phyloP scores from a whole-genome alignment of 768 basidiomycete species.

The Tylopilus balloui region DNA sequence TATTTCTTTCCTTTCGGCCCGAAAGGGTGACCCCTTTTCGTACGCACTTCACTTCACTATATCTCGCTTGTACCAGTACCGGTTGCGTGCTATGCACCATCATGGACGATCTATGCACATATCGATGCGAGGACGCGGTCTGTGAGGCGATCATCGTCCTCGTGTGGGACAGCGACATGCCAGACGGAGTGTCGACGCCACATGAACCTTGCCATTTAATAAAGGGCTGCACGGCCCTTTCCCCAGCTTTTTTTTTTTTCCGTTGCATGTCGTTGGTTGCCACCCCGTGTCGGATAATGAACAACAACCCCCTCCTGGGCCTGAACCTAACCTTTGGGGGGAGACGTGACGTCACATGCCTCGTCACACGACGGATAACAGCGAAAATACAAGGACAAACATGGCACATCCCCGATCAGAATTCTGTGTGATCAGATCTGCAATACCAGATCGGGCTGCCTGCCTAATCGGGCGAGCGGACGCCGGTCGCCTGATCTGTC shows the following conservation, averaged over 20 bases:
- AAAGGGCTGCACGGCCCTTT: conserved; percentile 9
- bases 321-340: conserved; percentile 25
- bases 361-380: conserved; percentile 22
- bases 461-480: conserved; percentile 18
- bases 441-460: conserved; percentile 16
- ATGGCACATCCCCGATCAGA: conserved; percentile 31
- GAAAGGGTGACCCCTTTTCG: conserved; percentile 1
- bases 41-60: conserved; percentile 9
- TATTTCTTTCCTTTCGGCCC: neutral
- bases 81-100: conserved; percentile 11
- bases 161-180: conserved; percentile 12
- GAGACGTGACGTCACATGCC: conserved; percentile 20
- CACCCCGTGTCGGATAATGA: conserved; percentile 15
- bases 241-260: conserved; percentile 7
- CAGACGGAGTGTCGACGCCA: conserved; percentile 17
- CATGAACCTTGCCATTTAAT: conserved; percentile 25
- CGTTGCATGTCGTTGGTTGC: conserved; percentile 12
- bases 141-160: conserved; percentile 12
- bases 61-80: conserved; percentile 8
- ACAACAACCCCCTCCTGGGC: conserved; percentile 9
- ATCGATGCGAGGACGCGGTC: conserved; percentile 8
- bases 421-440: conserved; percentile 33
- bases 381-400: conserved; percentile 17
- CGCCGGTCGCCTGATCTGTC: conserved; percentile 18
- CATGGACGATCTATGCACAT: neutral